Evolutionary conservation across 192 early-diverging fungal species (phyloP).

Genomic region (Podila horticola): DNA sequence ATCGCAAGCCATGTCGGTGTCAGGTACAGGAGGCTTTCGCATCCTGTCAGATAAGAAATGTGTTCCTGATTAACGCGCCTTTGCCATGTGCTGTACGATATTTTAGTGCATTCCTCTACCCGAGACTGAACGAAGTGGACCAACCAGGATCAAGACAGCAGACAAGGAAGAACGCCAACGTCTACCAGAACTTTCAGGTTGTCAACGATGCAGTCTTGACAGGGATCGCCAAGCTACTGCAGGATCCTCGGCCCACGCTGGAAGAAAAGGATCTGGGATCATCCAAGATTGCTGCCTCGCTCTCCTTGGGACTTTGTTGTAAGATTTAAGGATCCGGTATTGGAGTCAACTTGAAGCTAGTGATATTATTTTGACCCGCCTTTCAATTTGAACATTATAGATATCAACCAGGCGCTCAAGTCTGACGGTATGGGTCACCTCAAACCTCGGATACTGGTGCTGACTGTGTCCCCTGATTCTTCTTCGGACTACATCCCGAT

Average conservation of each 20-base stretch:
- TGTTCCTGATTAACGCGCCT: not conserved
- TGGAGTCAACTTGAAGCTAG: not conserved
- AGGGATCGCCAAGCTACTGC: conserved; percentile 49
- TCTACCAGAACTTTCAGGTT: conserved; percentile 66
- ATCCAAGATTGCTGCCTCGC: conserved; percentile 67
- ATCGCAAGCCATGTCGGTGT: conserved; percentile 76
- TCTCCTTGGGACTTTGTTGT: conserved; percentile 73
- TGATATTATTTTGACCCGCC: not conserved
- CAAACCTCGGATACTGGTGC: conserved; percentile 82
- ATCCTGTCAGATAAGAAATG: not conserved
- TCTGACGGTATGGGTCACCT: conserved; percentile 63
- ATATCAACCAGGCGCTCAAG: conserved; percentile 74
- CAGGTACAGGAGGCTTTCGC: conserved; percentile 43
- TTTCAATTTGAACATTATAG: conserved; percentile 31
- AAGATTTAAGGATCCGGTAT: conserved; percentile 4
- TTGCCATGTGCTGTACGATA: not conserved
- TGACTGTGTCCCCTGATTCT: conserved; percentile 89
- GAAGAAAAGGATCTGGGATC: conserved; percentile 51
- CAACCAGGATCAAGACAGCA: conserved; percentile 24
- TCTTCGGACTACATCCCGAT: conserved; percentile 93
- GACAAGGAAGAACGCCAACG: conserved; percentile 59
- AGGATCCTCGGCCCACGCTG: conserved; percentile 40
- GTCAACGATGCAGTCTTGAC: conserved; percentile 60
- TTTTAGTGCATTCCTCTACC: conserved; percentile 66
- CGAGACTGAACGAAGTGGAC: conserved; percentile 43